A percentile compares a stretch with the other conserved stretches of the same genome.
These are phyloP conservation scores for Pugionium cornutum DNA, from an alignment of 345 rosid species.

Conservation along the genomic window DNA sequence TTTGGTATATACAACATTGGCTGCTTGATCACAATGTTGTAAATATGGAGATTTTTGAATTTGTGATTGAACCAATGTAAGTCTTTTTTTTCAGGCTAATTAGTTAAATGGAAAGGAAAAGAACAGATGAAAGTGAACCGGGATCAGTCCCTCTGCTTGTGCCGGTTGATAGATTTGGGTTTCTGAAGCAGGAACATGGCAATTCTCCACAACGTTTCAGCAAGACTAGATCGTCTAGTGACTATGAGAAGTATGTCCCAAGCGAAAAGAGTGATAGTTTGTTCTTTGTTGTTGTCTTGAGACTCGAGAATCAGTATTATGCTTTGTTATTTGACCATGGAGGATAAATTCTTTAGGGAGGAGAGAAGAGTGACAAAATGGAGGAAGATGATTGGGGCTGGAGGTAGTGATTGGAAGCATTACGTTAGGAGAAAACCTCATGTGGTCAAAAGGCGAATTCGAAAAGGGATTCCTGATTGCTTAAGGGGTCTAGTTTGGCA, in stretches of 20 bases:
- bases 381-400: constrained; percentile 98
- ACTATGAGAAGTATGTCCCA: constrained; percentile 56
- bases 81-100: constrained; percentile 32
- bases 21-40: constrained; percentile 37
- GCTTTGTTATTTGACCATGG: constrained; percentile 23
- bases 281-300: constrained; percentile 1
- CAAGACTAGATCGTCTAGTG: constrained; percentile 53
- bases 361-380: constrained; percentile 85
- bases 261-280: neutral
- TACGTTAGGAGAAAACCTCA: constrained; percentile 82
- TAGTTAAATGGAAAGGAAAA: constrained; percentile 68
- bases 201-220: constrained; percentile 50
- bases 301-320: neutral
- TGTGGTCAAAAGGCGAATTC: constrained; percentile 79
- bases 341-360: constrained; percentile 52
- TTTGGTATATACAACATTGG: neutral
- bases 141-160: constrained; percentile 64
- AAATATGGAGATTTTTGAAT: constrained; percentile 23
- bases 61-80: constrained; percentile 21
- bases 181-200: constrained; percentile 64
- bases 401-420: constrained; percentile 98
- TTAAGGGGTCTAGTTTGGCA: constrained; percentile 99
- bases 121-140: constrained; percentile 60
- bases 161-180: constrained; percentile 74
- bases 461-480: constrained; percentile 97